Conservation (phyloP, 306 rosid species). For the Trichosanthes truncata region DNA sequence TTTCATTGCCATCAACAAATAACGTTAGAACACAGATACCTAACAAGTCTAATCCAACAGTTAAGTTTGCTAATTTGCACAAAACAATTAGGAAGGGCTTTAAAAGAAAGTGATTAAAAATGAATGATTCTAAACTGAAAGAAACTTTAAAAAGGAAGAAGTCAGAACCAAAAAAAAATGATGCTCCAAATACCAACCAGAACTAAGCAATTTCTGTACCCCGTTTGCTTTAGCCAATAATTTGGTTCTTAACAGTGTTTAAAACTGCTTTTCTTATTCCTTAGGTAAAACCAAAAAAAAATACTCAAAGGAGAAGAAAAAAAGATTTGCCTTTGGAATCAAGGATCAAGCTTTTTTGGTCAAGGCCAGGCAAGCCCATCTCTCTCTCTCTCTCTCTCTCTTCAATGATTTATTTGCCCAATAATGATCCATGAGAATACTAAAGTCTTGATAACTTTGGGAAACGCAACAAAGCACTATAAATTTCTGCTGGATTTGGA, state of each 20-base stretch:
- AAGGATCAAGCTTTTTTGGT: background rate
- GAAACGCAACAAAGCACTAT: background rate
- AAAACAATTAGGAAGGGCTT: no score
- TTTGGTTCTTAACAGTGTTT: background rate
- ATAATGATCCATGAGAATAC: slow-evolving; percentile 30
- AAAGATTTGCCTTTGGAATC: background rate
- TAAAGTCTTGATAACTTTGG: slow-evolving; percentile 5
- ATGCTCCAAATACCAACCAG: background rate
- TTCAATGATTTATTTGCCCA: slow-evolving; percentile 30
- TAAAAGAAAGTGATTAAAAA: background rate
- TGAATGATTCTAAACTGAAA: background rate
- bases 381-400: slow-evolving; percentile 9
- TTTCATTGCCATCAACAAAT: no score
- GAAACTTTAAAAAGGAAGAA: background rate
- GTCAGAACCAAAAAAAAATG: background rate
- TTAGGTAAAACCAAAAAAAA: background rate
- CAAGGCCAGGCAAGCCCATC: background rate
- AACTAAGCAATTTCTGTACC: background rate
- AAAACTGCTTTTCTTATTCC: background rate
- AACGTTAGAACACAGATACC: no score
- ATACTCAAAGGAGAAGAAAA: background rate
- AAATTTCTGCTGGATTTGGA: background rate
- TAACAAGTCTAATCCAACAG: no score
- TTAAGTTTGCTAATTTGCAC: no score
- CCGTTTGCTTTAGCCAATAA: background rate